Conservation (phyloP, 2,329 filamentous ascomycete species). For the Bipolaris sorokiniana region DNA sequence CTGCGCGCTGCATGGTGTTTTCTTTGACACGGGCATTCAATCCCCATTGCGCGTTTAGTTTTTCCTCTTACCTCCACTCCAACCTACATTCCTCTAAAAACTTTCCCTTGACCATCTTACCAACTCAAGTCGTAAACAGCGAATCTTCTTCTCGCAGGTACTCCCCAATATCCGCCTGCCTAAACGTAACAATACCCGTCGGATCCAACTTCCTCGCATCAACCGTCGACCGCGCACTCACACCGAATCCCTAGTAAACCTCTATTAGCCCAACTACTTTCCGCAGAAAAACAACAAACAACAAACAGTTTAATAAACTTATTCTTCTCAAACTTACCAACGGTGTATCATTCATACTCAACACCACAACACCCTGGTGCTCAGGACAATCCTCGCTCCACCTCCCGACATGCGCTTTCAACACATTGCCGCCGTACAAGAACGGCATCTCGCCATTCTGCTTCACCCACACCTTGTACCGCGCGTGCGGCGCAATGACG, state of each 20-base stretch:
- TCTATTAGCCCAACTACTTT: too few relatives aligned
- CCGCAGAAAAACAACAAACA: too few relatives aligned
- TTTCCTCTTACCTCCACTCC: background rate
- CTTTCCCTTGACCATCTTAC: background rate
- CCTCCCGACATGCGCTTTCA: constrained; percentile 80
- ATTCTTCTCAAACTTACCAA: constrained; percentile 53
- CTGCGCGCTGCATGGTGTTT: background rate
- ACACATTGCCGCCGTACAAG: constrained; percentile 88
- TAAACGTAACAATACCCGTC: constrained; percentile 85
- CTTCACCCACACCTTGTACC: constrained; percentile 98
- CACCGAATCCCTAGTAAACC: constrained; percentile 80
- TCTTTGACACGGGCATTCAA: background rate
- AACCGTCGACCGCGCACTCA: constrained; percentile 84
- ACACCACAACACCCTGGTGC: constrained; percentile 88
- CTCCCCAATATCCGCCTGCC: constrained; percentile 93
- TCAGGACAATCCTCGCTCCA: constrained; percentile 93
- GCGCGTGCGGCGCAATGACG: constrained; percentile 85
- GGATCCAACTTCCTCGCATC: constrained; percentile 86
- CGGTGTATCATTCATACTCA: constrained; percentile 89
- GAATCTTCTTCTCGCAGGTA: constrained; percentile 84
- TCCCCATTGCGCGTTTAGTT: background rate
- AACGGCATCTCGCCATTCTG: constrained; percentile 97
- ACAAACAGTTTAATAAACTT: background rate
- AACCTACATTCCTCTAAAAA: background rate
- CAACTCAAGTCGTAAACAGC: constrained; percentile 61